Evolutionary conservation across 2,329 filamentous ascomycete species (phyloP).

Genomic region (Penicillium digitatum): DNA sequence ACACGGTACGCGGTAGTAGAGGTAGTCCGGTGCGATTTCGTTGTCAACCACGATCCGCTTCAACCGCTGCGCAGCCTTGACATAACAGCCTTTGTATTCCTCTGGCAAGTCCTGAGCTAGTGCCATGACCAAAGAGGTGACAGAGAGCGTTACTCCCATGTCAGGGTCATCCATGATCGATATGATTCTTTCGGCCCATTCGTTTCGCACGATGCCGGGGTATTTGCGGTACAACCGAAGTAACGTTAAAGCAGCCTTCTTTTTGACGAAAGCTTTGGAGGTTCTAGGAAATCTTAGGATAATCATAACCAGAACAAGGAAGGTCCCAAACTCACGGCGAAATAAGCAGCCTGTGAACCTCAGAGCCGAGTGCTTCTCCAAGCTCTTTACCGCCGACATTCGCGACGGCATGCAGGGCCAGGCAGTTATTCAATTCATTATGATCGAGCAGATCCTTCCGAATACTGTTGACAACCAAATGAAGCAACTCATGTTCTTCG

Average conservation of each 20-base stretch:
- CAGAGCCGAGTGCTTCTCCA: slow-evolving; percentile 85
- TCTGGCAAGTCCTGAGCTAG: slow-evolving; percentile 92
- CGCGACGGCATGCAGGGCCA: slow-evolving; percentile 94
- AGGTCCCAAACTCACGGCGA: slow-evolving; percentile 66
- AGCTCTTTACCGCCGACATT: slow-evolving; percentile 96
- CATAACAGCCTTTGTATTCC: slow-evolving; percentile 88
- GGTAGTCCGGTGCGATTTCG: slow-evolving; percentile 84
- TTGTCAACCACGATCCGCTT: slow-evolving; percentile 88
- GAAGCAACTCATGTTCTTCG: slow-evolving; percentile 92
- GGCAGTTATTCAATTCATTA: slow-evolving; percentile 95
- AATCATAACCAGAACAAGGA: slow-evolving; percentile 35
- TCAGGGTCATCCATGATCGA: slow-evolving; percentile 98
- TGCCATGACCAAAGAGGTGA: slow-evolving; percentile 92
- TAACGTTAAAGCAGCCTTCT: slow-evolving; percentile 92
- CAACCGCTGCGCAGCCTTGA: slow-evolving; percentile 83
- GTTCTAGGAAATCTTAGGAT: slow-evolving; percentile 46
- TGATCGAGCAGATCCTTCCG: slow-evolving; percentile 90
- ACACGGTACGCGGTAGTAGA: slow-evolving; percentile 99
- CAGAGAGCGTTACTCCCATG: slow-evolving; percentile 88
- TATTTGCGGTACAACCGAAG: slow-evolving; percentile 92
- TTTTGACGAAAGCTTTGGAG: slow-evolving; percentile 98
- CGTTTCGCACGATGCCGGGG: slow-evolving; percentile 86
- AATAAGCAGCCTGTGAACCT: slow-evolving; percentile 90
- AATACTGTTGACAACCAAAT: slow-evolving; percentile 97
- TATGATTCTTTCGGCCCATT: slow-evolving; percentile 97